These are phyloP conservation scores for Dittrichia graveolens DNA, from an alignment of 129 eudicot species.

Conservation along the genomic window DNA sequence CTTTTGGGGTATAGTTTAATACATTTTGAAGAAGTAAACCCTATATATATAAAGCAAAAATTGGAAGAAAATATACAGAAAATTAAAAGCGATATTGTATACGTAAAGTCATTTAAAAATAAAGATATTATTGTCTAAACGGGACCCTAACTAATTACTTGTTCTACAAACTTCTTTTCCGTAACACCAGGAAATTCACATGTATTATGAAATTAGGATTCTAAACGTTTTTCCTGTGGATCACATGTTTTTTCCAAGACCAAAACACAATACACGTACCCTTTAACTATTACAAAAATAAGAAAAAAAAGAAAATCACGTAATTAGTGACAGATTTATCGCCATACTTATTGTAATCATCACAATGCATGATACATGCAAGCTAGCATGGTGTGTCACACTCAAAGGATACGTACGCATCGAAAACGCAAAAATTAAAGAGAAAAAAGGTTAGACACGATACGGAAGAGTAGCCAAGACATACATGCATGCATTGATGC, in stretches of 20 bases:
- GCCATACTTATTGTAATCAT: neutral
- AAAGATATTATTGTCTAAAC: neutral
- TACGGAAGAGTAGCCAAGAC: neutral
- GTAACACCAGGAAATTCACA: too few species aligned
- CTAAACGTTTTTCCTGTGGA: too few species aligned
- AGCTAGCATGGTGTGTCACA: neutral
- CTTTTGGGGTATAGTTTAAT: too few species aligned
- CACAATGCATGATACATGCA: neutral
- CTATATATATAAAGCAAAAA: too few species aligned
- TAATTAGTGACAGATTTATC: neutral
- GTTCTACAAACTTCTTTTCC: neutral
- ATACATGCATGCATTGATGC: neutral
- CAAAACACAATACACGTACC: neutral
- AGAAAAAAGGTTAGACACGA: neutral
- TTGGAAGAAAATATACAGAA: too few species aligned
- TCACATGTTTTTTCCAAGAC: neutral
- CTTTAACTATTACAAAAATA: too few species aligned
- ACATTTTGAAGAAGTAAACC: too few species aligned
- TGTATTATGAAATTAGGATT: too few species aligned
- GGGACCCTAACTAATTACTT: neutral
- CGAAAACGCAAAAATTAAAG: neutral
- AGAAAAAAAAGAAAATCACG: too few species aligned
- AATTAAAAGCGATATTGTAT: too few species aligned
- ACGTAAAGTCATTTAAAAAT: too few species aligned
- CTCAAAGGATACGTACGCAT: constrained; percentile 10